Evolutionary conservation across 2,329 filamentous ascomycete species (phyloP).

Genomic region (Arthrobotrys iridis): DNA sequence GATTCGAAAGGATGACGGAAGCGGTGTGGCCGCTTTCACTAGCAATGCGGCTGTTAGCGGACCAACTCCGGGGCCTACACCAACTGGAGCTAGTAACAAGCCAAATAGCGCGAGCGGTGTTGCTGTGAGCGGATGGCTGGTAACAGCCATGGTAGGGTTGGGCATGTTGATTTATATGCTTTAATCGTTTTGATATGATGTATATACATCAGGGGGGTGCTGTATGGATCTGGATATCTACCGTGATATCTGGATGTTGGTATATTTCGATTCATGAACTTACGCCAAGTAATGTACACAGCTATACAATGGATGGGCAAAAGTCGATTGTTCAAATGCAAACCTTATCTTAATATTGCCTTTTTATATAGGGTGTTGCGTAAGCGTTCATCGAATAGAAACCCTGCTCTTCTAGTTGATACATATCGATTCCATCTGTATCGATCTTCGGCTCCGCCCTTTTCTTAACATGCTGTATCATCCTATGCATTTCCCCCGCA

Average conservation of each 20-base stretch:
- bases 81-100: constrained; percentile 20
- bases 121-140: background rate
- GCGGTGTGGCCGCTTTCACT: constrained; percentile 44
- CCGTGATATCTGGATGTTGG: background rate
- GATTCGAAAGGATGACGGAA: constrained; percentile 59
- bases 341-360: no score
- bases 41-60: constrained; percentile 44
- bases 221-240: background rate
- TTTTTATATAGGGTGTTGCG: no score
- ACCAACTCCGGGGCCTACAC: constrained; percentile 44
- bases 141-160: constrained; percentile 2
- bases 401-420: background rate
- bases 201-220: background rate
- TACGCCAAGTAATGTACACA: constrained; percentile 7
- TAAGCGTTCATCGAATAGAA: no score
- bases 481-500: constrained; percentile 11
- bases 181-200: background rate
- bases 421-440: background rate
- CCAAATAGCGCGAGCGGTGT: constrained; percentile 19
- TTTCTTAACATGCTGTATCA: constrained; percentile 14
- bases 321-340: background rate
- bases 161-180: constrained; percentile 19
- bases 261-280: constrained; percentile 1
- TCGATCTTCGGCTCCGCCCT: background rate
- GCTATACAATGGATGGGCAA: background rate